Evolutionary conservation across 2,329 filamentous ascomycete genomes (phyloP), one percentile per base, ranked within the genome.

Genomic region (Cytospora mali): DNA sequence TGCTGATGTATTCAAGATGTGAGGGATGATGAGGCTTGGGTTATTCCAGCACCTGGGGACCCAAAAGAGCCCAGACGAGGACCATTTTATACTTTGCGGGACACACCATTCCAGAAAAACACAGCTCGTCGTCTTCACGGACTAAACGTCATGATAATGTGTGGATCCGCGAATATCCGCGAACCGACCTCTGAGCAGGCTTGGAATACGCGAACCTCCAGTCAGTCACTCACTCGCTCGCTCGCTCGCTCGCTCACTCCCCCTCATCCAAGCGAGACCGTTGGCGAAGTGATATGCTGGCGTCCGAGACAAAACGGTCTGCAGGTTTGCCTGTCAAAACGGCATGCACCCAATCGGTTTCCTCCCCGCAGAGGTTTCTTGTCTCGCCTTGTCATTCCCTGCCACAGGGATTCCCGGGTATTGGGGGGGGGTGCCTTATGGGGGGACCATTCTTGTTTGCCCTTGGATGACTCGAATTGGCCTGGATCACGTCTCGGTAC

Each of bases 301-400:
- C 42, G 54, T 18, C 61, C 61, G 61, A 63, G 56, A 63, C 61
- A 50, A n/a, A 55, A 59, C 39, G 27, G 46, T 54, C 61, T 60
- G 61, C 56, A 49, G 52, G 50, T 54, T 62, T 62, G 50, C 51
- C 61, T 60, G 61, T 63, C 61, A 63, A 28, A 18, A 28, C 21
- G 29, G 28, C 46, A 60, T 55, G 31, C 28, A n/a, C 51, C 61
- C 56, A 60, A 63, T 63, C 61, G 42, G 61, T 31, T 55, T 27
- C 9, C n/a, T 42, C n/a, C 16, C 48, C 6, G 27, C 7, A 11
- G 35, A 33, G 21, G 28, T 39, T 21, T 28, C 25, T 14, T 46
- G 61, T 50, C 55, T 21, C 42, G n/a, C 10, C 55, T 11, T 49
- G 61, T 54, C 29, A 13, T 16, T 21, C 31, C 31, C 46, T 58